Evolutionary conservation across 805 yeast species (phyloP).

Genomic region (Pichia kluyveri): DNA sequence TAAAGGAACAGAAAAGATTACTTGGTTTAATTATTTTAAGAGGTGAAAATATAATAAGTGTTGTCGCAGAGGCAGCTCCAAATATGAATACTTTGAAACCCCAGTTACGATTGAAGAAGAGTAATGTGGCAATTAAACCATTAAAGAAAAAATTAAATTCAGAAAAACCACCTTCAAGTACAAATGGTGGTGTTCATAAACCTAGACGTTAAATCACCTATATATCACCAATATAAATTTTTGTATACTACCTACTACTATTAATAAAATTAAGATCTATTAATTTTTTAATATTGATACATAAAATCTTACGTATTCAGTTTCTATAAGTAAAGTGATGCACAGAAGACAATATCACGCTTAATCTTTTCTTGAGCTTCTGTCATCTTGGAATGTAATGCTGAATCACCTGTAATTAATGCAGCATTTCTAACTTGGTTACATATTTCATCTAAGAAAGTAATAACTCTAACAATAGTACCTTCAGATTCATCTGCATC

Average conservation of each 20-base stretch:
- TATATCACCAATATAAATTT: neutral
- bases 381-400: conserved; percentile 80
- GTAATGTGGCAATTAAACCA: conserved; percentile 26
- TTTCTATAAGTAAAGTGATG: conserved; percentile 69
- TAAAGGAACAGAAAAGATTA: conserved; percentile 60
- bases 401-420: conserved; percentile 86
- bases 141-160: conserved; percentile 15
- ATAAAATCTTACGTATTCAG: neutral
- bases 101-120: conserved; percentile 22
- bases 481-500: conserved; percentile 74
- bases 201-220: neutral
- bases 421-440: conserved; percentile 93
- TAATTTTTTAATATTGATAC: too few relatives aligned
- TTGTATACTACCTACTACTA: neutral
- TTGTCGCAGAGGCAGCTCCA: conserved; percentile 61
- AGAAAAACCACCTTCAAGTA: conserved; percentile 6
- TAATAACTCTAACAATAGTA: conserved; percentile 90
- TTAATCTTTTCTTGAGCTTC: conserved; percentile 91
- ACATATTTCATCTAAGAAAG: conserved; percentile 89
- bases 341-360: conserved; percentile 95
- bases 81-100: conserved; percentile 25
- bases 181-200: conserved; percentile 8
- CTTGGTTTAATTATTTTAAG: conserved; percentile 77
- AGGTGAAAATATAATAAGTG: conserved; percentile 78
- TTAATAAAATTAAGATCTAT: too few relatives aligned